Base-by-base conservation (phyloP, 1,284 basidiomycete species). In the Marasmius sp. region DNA sequence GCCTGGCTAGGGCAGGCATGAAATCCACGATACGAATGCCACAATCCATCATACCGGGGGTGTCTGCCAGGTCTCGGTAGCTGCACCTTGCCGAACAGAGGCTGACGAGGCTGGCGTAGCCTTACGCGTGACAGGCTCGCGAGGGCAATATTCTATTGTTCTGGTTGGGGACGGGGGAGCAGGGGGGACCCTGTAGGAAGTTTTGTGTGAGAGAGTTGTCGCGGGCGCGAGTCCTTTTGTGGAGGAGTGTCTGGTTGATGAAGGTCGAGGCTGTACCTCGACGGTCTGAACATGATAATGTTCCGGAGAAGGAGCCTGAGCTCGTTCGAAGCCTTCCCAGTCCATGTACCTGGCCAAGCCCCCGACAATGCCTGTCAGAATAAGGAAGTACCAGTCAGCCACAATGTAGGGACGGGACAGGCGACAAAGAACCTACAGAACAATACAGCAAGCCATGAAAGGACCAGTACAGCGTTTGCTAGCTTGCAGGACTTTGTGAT, bases 381-480 rank as follows among this genome's bases (percentile, higher is more conserved):
- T n/a, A 20, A 33, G 20, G 20, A 27, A 51, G 20, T 51, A 36
- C 14, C 20, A 14, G 34, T 36, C 16, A 51, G 20, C 27, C 10
- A 9, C 12, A 50, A 20, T 3, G 7, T 51, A 11, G 8, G 1
- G 33, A 27, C 5, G 27, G 27, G 3, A 33, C 27, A 12, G 16
- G 16, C 34, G 34, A 37, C 7, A 9, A 16, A 47, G 20, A n/a
- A 61, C 56, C 3, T 38, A 61, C 60, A 48, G 27, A 52, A 39
- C 5, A 47, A 16, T 6, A 54, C 51, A 33, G 43, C 48, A 4
- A 55, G 9, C 51, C 57, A 62, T 9, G 61, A 62, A 9, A 58
- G 43, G 16, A 57, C 57, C 16, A 62, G 41, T 6, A 62, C 20
- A 34, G 59, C 47, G n/a, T 54, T 50, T 39, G 61, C 20, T 9